Conservation (phyloP, 2,329 filamentous ascomycete genomes). For the Colletotrichum aenigma region DNA sequence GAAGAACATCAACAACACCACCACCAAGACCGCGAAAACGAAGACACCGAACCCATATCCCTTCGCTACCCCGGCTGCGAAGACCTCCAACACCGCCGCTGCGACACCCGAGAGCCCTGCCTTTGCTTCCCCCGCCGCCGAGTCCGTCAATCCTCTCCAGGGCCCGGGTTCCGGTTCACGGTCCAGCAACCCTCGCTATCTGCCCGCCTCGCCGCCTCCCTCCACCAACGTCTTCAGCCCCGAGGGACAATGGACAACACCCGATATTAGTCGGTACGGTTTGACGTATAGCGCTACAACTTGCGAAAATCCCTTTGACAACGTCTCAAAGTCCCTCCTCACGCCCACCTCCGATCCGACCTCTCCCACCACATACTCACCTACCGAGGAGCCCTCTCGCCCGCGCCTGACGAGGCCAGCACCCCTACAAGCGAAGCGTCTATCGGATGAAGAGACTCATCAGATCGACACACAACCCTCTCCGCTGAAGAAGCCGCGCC, state of each 20-base stretch:
- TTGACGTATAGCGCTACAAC: slow-evolving; percentile 26
- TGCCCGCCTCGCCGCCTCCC: slow-evolving; percentile 5
- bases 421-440: slow-evolving; percentile 29
- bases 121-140: background rate
- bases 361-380: background rate
- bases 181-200: slow-evolving; percentile 10
- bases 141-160: slow-evolving; percentile 2
- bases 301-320: slow-evolving; percentile 22
- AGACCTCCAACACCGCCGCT: background rate
- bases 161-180: slow-evolving; percentile 22
- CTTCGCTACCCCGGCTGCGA: background rate
- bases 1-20: background rate
- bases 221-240: background rate
- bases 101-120: background rate
- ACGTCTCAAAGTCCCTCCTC: slow-evolving; percentile 2
- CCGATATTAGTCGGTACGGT: slow-evolving; percentile 32
- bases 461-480: slow-evolving; percentile 21
- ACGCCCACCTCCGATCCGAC: slow-evolving; percentile 8
- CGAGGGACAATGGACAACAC: slow-evolving; percentile 15
- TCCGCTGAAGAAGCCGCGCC: slow-evolving; percentile 52
- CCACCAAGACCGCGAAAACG: background rate
- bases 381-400: background rate
- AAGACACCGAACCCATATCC: background rate
- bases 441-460: slow-evolving; percentile 26
- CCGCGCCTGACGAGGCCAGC: slow-evolving; percentile 9